Evolutionary conservation across 164 flowering plant species (phyloP), one percentile per base, ranked within the genome.

Genomic region (Hamamelis virginiana): DNA sequence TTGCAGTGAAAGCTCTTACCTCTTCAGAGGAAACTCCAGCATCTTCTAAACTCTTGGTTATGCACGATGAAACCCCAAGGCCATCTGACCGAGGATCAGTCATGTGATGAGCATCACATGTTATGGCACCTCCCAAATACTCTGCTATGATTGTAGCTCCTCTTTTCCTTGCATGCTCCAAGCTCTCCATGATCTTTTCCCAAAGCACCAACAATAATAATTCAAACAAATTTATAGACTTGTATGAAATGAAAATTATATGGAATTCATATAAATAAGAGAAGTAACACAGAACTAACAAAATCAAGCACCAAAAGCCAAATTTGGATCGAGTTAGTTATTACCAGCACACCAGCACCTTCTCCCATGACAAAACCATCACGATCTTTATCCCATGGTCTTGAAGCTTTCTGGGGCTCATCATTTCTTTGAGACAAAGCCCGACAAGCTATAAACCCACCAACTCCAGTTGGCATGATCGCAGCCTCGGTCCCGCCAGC

Each of bases 281-380:
- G 8, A 55, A 11, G 22, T 9, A 10, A 27, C 16, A 33, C 16
- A 33, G 6, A 33, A 33, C 41, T 33, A 33, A 33, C 6, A 8
- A 10, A 41, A 43, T 38, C 1, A 46, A 12, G 25, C 0, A 11
- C 11, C 21, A 55, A 48, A 14, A 18, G 21, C 9, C 9, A 23
- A 21, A 18, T 16, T n/a, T n/a, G 18, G 10, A 16, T 41, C 22
- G 45, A 51, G 15, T 15, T 8, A 43, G 16, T 6, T 11, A 48
- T 71, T 82, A 89, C 91, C 90, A 87, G 80, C 33, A 88, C 91
- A 53, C 95, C 95, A 25, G 87, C 50, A 25, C 95, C 95, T 84
- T 89, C 94, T 4, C 92, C 92, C 80, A 89, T 86, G 52, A 89
- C 92, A 71, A 89, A 89, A 57, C 94, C 95, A 72, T 85, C 91